phyloP scores from a whole-genome alignment of 805 yeast genomes.

The Saccharomycopsis olivae region DNA sequence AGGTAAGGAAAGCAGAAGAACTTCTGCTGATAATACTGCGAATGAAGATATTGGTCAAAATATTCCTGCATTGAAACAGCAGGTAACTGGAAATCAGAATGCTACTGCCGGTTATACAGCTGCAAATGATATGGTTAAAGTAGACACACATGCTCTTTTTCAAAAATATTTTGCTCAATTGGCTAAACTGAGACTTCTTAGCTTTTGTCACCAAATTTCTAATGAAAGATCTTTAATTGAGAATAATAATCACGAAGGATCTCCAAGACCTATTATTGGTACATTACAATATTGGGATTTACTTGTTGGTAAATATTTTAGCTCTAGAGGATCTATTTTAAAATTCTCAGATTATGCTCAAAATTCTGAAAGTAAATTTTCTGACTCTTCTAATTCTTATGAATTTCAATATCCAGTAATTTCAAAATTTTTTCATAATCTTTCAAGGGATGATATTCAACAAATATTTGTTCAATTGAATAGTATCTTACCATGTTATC shows the following conservation, averaged over 20 bases:
- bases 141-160: constrained; percentile 2
- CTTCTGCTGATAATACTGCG: no score
- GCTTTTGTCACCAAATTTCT: constrained; percentile 11
- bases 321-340: constrained; percentile 2
- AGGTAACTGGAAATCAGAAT: no score
- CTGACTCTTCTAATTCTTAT: constrained; percentile 12
- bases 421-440: no score
- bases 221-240: not conserved
- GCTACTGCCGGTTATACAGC: no score
- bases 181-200: constrained; percentile 9
- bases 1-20: no score
- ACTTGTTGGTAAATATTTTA: constrained; percentile 10
- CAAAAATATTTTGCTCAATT: constrained; percentile 10
- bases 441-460: no score
- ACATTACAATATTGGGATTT: constrained; percentile 12
- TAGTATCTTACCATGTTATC: no score
- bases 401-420: no score
- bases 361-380: not conserved
- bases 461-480: no score
- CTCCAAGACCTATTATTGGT: constrained; percentile 1
- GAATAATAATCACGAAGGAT: not conserved
- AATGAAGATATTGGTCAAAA: no score
- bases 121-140: no score
- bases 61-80: no score
- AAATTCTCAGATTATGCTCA: constrained; percentile 1